Percentiles rank a stretch among this genome's conserved stretches.
Evolutionary conservation across 2,329 filamentous ascomycete species (phyloP).

Genomic region (Fusarium camptoceras): DNA sequence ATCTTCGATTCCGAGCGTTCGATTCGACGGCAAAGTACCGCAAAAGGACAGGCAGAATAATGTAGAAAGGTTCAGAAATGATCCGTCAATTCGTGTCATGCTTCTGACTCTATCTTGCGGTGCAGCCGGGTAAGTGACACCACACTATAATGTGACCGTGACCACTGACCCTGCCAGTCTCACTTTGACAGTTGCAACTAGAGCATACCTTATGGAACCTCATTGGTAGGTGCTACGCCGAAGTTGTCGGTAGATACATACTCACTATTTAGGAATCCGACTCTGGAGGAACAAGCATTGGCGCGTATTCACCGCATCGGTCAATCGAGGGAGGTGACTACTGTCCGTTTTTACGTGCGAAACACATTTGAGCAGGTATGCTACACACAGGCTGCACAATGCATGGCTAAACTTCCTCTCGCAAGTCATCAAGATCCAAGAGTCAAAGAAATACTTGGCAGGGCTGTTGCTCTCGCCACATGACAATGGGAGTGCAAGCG

Average conservation of each 20-base stretch:
- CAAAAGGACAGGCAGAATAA: constrained; percentile 56
- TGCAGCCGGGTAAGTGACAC: constrained; percentile 58
- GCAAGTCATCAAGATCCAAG: constrained; percentile 30
- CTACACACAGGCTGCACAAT: accelerated
- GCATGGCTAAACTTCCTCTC: accelerated
- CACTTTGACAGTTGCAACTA: constrained; percentile 60
- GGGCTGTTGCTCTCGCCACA: constrained; percentile 12
- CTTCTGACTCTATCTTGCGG: constrained; percentile 64
- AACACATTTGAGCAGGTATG: constrained; percentile 54
- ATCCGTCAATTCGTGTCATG: constrained; percentile 56
- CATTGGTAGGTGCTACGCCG: constrained; percentile 52
- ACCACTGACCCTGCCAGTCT: constrained; percentile 48
- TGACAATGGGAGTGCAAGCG: background rate
- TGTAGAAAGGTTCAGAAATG: constrained; percentile 54
- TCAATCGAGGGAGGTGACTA: constrained; percentile 52
- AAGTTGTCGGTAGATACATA: accelerated
- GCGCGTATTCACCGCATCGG: constrained; percentile 54
- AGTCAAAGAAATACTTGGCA: constrained; percentile 26
- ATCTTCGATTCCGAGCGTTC: constrained; percentile 50
- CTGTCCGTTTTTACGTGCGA: constrained; percentile 53
- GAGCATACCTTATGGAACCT: constrained; percentile 63
- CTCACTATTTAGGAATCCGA: constrained; percentile 53
- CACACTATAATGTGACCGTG: background rate
- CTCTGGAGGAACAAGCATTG: constrained; percentile 58
- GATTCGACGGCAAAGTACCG: constrained; percentile 61